These are phyloP conservation scores for Tetraselmis chui DNA, from an alignment of 139 green algal species.

Conservation along the genomic window DNA sequence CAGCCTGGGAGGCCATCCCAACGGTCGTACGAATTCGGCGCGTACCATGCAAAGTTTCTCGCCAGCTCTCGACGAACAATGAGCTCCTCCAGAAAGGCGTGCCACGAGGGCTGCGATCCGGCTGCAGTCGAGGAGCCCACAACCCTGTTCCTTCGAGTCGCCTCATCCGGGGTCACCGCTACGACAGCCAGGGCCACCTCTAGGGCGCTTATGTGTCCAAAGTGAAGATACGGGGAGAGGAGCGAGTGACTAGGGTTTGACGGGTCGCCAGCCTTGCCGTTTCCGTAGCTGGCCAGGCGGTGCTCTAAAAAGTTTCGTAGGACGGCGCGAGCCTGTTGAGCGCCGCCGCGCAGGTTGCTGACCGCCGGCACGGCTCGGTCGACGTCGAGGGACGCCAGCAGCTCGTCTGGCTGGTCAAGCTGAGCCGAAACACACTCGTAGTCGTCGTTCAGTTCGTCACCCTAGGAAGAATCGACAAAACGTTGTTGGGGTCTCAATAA, in stretches of 20 bases:
- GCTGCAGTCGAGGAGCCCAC: no score
- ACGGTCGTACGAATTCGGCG: not conserved
- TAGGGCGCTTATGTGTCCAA: not conserved
- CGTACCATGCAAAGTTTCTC: not conserved
- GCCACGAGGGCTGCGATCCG: no score
- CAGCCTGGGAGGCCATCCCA: not conserved
- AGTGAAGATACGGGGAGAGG: not conserved
- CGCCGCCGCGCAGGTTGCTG: not conserved
- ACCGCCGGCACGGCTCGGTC: not conserved
- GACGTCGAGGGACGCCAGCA: not conserved
- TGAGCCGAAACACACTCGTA: no score
- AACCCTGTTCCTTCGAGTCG: no score
- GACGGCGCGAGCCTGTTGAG: not conserved
- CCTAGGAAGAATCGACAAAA: no score
- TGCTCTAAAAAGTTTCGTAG: not conserved
- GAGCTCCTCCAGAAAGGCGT: not conserved
- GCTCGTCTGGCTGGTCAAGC: not conserved
- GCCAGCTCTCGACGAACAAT: not conserved
- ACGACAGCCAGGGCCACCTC: not conserved
- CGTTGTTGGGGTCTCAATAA: no score
- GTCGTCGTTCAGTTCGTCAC: no score
- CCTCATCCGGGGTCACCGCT: no score
- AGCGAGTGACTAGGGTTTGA: not conserved
- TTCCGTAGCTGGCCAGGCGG: not conserved
- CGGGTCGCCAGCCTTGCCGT: not conserved